phyloP scores from a whole-genome alignment of 306 rosid genomes.

The Mimosa pudica region DNA sequence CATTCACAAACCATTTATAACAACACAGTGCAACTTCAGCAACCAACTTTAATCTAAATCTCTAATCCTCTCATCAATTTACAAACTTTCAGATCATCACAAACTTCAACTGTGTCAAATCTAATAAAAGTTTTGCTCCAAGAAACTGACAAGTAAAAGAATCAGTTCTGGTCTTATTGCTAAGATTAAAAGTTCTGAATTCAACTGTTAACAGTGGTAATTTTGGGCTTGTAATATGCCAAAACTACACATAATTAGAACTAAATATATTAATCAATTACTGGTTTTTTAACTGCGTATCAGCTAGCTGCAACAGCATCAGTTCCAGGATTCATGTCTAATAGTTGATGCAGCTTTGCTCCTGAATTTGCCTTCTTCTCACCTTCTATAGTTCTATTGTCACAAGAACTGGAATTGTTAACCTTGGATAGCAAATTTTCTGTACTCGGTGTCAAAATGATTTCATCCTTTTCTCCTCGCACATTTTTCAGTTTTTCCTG shows the following conservation, averaged over 20 bases:
- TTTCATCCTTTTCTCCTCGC: constrained; percentile 56
- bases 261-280: background rate
- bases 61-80: constrained; percentile 51
- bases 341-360: constrained; percentile 79
- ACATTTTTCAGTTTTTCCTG: constrained; percentile 77
- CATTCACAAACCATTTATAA: constrained; percentile 35
- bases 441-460: constrained; percentile 59
- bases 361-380: constrained; percentile 70
- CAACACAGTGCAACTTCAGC: constrained; percentile 23
- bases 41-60: constrained; percentile 38
- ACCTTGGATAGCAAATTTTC: constrained; percentile 79
- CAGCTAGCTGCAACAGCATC: constrained; percentile 92
- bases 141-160: constrained; percentile 46
- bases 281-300: constrained; percentile 32
- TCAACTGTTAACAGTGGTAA: constrained; percentile 67
- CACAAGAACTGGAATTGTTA: constrained; percentile 52
- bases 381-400: constrained; percentile 49
- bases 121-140: constrained; percentile 37
- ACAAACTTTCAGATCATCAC: constrained; percentile 45
- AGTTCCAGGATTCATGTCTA: constrained; percentile 76
- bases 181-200: constrained; percentile 48
- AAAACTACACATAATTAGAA: constrained; percentile 71
- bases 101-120: constrained; percentile 38
- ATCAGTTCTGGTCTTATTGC: constrained; percentile 53
- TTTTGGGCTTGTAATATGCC: constrained; percentile 96